A percentile compares a stretch with the other conserved stretches of the same genome.
Evolutionary conservation across 345 rosid species (phyloP).

Genomic region (Syzygium aqueum): DNA sequence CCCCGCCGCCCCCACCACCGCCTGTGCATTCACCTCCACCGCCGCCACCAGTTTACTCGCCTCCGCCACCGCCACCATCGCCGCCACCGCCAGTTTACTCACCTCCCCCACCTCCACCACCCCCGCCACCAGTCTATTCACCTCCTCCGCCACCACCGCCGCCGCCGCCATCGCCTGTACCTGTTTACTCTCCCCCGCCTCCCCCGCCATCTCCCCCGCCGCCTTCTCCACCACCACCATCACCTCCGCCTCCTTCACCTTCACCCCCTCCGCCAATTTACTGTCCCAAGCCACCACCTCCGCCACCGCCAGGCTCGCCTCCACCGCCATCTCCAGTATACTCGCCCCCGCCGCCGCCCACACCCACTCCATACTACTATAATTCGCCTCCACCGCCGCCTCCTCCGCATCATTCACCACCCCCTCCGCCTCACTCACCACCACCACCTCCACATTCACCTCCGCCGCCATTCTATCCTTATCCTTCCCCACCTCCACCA

Average conservation of each 20-base stretch:
- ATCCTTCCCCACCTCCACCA: constrained; percentile 5
- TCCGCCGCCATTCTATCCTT: constrained; percentile 5
- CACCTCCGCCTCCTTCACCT: constrained; percentile 2
- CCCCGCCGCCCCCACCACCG: constrained; percentile 16
- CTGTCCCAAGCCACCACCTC: background rate
- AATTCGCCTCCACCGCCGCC: constrained; percentile 8
- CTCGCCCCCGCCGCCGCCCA: constrained; percentile 8
- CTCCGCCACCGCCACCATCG: constrained; percentile 9
- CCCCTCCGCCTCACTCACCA: constrained; percentile 8
- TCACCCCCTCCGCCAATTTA: constrained; percentile 1
- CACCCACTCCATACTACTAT: constrained; percentile 6
- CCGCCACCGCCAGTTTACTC: constrained; percentile 14
- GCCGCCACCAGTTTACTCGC: constrained; percentile 11
- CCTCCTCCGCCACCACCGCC: constrained; percentile 30
- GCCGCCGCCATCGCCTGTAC: constrained; percentile 14
- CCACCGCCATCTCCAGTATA: constrained; percentile 6
- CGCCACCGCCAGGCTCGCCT: constrained; percentile 12
- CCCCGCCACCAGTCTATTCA: constrained; percentile 33
- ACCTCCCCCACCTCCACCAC: constrained; percentile 23
- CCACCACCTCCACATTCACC: constrained; percentile 4
- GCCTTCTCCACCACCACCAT: constrained; percentile 5
- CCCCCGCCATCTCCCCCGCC: constrained; percentile 3
- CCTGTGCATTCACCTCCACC: constrained; percentile 10
- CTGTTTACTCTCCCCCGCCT: constrained; percentile 7
- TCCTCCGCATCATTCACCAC: background rate